phyloP scores from a whole-genome alignment of 1,139 yeast species.

The Pichia norvegensis region DNA sequence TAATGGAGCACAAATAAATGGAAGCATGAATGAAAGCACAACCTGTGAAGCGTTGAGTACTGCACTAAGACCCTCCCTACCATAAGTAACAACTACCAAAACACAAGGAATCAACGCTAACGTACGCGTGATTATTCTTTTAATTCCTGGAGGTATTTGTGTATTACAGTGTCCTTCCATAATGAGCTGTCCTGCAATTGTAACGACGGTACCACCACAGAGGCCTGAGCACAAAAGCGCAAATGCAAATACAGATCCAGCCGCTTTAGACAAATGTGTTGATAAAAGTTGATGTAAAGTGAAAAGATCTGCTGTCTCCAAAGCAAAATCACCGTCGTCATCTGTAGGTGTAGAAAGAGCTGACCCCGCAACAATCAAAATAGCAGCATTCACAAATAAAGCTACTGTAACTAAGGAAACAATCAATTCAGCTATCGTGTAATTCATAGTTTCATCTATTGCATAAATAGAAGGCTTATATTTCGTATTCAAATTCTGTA shows the following conservation, averaged over 20 bases:
- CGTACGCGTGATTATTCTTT: conserved; percentile 75
- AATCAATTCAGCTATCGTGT: conserved; percentile 68
- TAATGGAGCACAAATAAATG: conserved; percentile 75
- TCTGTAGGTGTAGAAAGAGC: conserved; percentile 61
- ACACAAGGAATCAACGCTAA: conserved; percentile 88
- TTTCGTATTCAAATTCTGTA: conserved; percentile 11
- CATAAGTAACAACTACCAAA: conserved; percentile 65
- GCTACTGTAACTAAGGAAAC: conserved; percentile 74
- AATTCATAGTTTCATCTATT: conserved; percentile 59
- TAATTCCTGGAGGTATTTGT: conserved; percentile 78
- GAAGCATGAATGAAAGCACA: conserved; percentile 72
- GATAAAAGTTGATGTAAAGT: conserved; percentile 73
- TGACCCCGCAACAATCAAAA: conserved; percentile 78
- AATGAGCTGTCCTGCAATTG: conserved; percentile 94
- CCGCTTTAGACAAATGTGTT: conserved; percentile 74
- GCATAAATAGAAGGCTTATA: conserved; percentile 68
- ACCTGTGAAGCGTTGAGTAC: conserved; percentile 86
- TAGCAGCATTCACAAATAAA: conserved; percentile 77
- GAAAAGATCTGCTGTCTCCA: conserved; percentile 63
- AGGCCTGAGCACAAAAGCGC: conserved; percentile 95
- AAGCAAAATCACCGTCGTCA: conserved; percentile 44
- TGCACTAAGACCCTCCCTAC: conserved; percentile 76
- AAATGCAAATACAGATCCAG: conserved; percentile 85
- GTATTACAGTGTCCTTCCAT: conserved; percentile 88
- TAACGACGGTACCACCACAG: conserved; percentile 96